Conservation (phyloP, 441 rosid genomes). For the Breynia disticha region DNA sequence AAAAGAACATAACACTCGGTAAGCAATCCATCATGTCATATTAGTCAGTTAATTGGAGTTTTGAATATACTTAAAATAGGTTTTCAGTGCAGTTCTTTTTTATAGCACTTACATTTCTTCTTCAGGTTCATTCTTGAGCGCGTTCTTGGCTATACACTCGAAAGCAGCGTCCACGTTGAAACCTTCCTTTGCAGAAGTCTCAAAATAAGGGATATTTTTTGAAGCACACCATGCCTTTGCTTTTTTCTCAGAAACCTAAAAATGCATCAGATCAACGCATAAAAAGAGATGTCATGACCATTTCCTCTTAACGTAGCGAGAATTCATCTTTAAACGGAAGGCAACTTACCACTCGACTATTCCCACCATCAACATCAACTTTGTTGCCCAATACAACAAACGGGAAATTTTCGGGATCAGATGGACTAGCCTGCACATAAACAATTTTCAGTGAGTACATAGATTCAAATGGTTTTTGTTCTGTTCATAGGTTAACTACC, state of each 20-base stretch:
- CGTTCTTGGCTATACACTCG: slow-evolving; percentile 61
- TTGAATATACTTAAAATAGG: not conserved
- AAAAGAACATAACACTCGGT: slow-evolving; percentile 5
- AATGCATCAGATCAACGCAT: slow-evolving; percentile 3
- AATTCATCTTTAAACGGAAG: slow-evolving; percentile 21
- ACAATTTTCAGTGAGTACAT: slow-evolving; percentile 16
- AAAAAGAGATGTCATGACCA: not conserved
- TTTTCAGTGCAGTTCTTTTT: not conserved
- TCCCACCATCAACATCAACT: slow-evolving; percentile 61
- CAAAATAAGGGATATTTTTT: slow-evolving; percentile 65
- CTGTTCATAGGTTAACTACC: not conserved
- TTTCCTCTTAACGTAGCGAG: not conserved
- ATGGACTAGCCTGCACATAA: slow-evolving; percentile 60
- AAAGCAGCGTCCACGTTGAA: slow-evolving; percentile 71
- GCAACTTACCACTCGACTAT: slow-evolving; percentile 56
- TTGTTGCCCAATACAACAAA: slow-evolving; percentile 85
- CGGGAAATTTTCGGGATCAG: slow-evolving; percentile 83
- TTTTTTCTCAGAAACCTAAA: slow-evolving; percentile 71
- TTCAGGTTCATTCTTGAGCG: slow-evolving; percentile 73
- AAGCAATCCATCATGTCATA: not conserved
- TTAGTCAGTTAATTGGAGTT: not conserved
- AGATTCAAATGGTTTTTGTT: no score
- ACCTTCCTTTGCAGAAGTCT: slow-evolving; percentile 78
- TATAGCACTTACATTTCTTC: slow-evolving; percentile 53
- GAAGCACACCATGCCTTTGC: slow-evolving; percentile 81